Conservation (phyloP, 345 rosid species). For the Erodium maritimum region DNA sequence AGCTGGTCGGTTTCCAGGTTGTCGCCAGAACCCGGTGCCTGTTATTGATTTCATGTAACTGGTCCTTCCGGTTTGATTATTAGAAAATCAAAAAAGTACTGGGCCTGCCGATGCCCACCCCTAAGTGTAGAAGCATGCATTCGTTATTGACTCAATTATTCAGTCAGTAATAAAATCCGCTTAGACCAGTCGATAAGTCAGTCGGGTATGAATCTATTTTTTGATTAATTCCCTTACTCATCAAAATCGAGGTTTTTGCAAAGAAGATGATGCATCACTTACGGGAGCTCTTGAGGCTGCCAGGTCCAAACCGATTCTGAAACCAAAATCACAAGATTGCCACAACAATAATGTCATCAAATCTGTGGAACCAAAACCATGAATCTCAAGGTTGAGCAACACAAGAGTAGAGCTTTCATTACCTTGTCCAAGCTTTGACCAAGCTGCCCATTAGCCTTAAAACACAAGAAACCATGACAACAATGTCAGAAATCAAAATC, state of each 20-base stretch:
- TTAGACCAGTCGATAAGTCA: no score
- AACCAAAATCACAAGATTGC: neutral
- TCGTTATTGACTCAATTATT: no score
- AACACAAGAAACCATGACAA: neutral
- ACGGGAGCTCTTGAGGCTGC: slow-evolving; percentile 42
- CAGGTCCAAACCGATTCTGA: slow-evolving; percentile 28
- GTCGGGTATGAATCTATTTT: neutral
- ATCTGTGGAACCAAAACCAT: neutral
- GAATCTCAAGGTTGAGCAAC: neutral
- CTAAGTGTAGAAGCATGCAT: no score
- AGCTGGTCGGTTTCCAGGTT: no score
- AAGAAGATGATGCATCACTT: slow-evolving; percentile 9
- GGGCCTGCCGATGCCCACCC: no score
- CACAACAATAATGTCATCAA: neutral
- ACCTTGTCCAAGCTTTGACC: neutral
- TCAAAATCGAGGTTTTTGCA: neutral
- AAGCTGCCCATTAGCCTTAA: slow-evolving; percentile 1
- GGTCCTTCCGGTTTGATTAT: no score
- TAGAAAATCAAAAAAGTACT: no score
- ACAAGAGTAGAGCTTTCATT: no score
- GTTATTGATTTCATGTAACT: no score
- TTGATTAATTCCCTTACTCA: neutral
- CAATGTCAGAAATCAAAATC: neutral
- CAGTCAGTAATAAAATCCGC: no score
- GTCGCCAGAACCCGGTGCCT: no score